Evolutionary conservation across 495 filamentous ascomycete genomes (phyloP), one percentile per base, ranked within the genome.

Genomic region (Physcia stellaris): DNA sequence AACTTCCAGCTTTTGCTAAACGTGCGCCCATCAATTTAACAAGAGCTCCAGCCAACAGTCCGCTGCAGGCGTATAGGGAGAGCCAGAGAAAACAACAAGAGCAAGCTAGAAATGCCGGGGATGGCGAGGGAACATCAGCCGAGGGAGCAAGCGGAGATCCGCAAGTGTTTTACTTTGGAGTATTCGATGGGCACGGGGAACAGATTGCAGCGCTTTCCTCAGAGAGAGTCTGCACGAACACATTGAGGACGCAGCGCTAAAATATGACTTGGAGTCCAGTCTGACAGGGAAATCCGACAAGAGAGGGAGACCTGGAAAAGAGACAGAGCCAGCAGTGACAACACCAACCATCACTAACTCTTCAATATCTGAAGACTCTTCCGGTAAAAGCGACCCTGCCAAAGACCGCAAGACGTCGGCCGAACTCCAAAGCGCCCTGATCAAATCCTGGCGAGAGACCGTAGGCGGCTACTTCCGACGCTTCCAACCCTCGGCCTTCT

Each of bases 171-270:
- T 98, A 96, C 56, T 98, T 93, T 60, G 85, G 73, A 2, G 77
- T 96, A 0, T 98, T 96, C 51, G 90, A 98, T 62, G 90, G 90
- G 16, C 90, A 98, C 64, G 90, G 90, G 90, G 90, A 13, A 70
- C 63, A 23, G 83, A 95, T 50, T 96, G 90, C 53, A 88, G 82
- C 53, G 73, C 74, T 13, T 96, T 92, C 45, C 59, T 95, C 36
- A 75, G 80, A 41, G 80, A 94, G 34, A 66, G 77, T 37, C 67
- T 98, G 42, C 90, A 96, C 56, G 72, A 76, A 13, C 93, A 93
- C 52, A 75, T 98, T 30, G 88, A 98, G 55, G 71, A 83, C 43
- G 70, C 81, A 0, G 80, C 79, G 1, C 61, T 64, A 40, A 61
- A 76, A 36, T 90, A 96, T 52, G 74, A 77, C 33, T 57, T 94